Percentiles rank a stretch among this genome's conserved stretches.
Evolutionary conservation across 371 early-diverging fungal species (phyloP).

Genomic region (Actinomortierella ambigua): DNA sequence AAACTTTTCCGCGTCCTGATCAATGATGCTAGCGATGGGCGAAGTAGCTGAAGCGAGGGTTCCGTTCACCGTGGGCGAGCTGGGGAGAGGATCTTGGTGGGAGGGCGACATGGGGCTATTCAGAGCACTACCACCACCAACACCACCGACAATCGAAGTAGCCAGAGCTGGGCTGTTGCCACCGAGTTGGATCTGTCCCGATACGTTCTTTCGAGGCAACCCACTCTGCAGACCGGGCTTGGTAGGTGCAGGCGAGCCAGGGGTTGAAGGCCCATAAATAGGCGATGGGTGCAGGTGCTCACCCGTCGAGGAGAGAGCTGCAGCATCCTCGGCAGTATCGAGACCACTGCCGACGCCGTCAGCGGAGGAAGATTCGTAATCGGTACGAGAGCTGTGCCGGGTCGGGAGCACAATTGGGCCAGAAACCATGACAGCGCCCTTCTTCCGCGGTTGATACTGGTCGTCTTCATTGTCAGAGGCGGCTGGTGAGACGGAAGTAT

Average conservation of each 20-base stretch:
- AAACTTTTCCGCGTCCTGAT: conserved; percentile 46
- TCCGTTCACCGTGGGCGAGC: too few species aligned
- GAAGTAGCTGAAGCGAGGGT: conserved; percentile 11
- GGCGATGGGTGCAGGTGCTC: conserved; percentile 7
- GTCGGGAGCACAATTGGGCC: too few species aligned
- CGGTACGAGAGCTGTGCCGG: too few species aligned
- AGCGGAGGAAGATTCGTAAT: too few species aligned
- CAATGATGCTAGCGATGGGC: conserved; percentile 38
- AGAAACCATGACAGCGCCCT: background rate
- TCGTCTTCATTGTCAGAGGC: conserved; percentile 43
- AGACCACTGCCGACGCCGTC: too few species aligned
- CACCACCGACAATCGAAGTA: too few species aligned
- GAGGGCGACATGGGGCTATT: too few species aligned
- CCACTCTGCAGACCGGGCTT: conserved; percentile 11
- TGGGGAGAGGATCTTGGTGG: too few species aligned
- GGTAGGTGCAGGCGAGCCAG: conserved; percentile 12
- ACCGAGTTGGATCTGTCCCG: conserved; percentile 16
- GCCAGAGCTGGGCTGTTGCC: too few species aligned
- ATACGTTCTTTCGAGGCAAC: conserved; percentile 20
- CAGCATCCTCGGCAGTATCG: background rate
- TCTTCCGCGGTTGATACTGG: conserved; percentile 5
- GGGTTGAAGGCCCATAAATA: conserved; percentile 2
- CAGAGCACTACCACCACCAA: too few species aligned
- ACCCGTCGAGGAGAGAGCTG: background rate
- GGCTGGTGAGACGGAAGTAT: conserved; percentile 15